phyloP scores from a whole-genome alignment of 2,329 filamentous ascomycete genomes.

The Fusarium verticillioides region DNA sequence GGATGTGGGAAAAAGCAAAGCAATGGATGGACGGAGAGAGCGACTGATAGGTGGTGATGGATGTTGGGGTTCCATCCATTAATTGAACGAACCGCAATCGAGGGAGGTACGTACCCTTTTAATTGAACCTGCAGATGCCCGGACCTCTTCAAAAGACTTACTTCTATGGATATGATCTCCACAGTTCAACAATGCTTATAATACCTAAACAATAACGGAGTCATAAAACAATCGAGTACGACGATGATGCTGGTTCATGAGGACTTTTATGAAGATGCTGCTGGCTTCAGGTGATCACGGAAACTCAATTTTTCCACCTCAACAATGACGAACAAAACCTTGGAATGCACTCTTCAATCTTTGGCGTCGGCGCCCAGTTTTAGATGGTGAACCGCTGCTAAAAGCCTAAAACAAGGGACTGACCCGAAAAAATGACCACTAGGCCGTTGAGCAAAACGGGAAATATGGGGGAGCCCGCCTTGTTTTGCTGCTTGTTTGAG shows the following conservation, averaged over 20 bases:
- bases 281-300: background rate
- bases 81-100: constrained; percentile 8
- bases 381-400: constrained; percentile 20
- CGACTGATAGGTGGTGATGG: constrained; percentile 31
- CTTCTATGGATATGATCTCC: constrained; percentile 12
- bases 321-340: background rate
- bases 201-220: background rate
- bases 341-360: constrained; percentile 19
- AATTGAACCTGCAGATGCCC: constrained; percentile 24
- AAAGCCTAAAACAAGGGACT: background rate
- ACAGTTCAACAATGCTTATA: background rate
- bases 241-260: background rate
- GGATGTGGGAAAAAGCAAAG: constrained; percentile 15
- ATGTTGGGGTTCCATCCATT: constrained; percentile 26
- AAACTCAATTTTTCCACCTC: constrained; percentile 10
- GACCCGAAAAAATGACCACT: constrained; percentile 6
- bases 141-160: constrained; percentile 15
- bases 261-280: background rate
- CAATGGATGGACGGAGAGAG: constrained; percentile 8
- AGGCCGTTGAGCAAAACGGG: constrained; percentile 26
- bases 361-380: constrained; percentile 8
- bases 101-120: constrained; percentile 35
- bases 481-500: constrained; percentile 27
- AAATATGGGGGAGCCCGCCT: constrained; percentile 31
- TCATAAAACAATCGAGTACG: background rate